These are phyloP conservation scores for Penicillium odoratum DNA, from an alignment of 495 filamentous ascomycete genomes.

Conservation along the genomic window DNA sequence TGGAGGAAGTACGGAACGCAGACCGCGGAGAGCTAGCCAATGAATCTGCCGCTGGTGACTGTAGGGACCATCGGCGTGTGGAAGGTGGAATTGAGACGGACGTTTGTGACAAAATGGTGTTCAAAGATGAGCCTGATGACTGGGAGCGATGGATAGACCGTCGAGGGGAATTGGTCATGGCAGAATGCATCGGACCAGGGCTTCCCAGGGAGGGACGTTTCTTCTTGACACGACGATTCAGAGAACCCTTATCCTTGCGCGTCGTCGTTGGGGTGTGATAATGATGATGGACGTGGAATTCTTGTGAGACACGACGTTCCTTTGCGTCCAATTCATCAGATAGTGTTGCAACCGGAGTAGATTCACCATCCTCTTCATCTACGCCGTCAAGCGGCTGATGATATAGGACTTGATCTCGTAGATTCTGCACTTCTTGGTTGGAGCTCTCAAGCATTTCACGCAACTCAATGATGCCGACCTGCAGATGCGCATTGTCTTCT, in stretches of 20 bases:
- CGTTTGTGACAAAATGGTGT: slow-evolving; percentile 63
- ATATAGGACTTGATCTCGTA: slow-evolving; percentile 78
- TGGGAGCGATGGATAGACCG: slow-evolving; percentile 41
- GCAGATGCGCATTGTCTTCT: slow-evolving; percentile 91
- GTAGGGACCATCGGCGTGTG: slow-evolving; percentile 62
- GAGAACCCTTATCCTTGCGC: slow-evolving; percentile 52
- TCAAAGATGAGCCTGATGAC: slow-evolving; percentile 49
- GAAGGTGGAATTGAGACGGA: slow-evolving; percentile 58
- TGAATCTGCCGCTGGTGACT: slow-evolving; percentile 69
- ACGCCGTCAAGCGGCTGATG: slow-evolving; percentile 66
- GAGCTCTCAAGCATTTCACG: slow-evolving; percentile 88
- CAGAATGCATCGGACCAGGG: slow-evolving; percentile 60
- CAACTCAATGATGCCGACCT: slow-evolving; percentile 85
- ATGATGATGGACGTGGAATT: slow-evolving; percentile 89
- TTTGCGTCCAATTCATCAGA: slow-evolving; percentile 67
- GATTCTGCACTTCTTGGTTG: slow-evolving; percentile 87
- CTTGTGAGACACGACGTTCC: slow-evolving; percentile 59
- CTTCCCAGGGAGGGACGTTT: slow-evolving; percentile 58
- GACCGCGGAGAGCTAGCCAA: slow-evolving; percentile 81
- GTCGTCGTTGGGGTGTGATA: slow-evolving; percentile 65
- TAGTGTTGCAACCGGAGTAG: slow-evolving; percentile 47
- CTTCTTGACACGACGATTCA: slow-evolving; percentile 64
- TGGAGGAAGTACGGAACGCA: slow-evolving; percentile 65
- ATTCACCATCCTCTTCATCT: slow-evolving; percentile 27
- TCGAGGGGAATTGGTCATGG: slow-evolving; percentile 42